These are phyloP conservation scores for Delitschia confertaspora DNA, from an alignment of 495 filamentous ascomycete genomes.

Conservation along the genomic window DNA sequence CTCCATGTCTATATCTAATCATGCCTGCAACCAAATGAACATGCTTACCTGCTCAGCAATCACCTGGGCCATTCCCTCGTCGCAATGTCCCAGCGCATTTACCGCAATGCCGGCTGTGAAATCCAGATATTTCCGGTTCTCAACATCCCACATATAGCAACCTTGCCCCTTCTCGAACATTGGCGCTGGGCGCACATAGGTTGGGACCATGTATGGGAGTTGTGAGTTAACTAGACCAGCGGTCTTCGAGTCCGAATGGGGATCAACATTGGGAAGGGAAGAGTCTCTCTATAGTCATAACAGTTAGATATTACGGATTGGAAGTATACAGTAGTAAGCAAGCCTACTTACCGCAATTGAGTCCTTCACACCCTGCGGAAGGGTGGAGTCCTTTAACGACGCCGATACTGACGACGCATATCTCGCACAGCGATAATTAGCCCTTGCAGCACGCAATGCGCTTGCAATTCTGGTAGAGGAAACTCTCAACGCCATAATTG, in stretches of 20 bases:
- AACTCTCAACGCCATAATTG: conserved; percentile 27
- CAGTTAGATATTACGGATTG: no score
- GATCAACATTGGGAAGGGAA: conserved; percentile 65
- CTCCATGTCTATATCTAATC: no score
- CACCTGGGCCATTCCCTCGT: conserved; percentile 60
- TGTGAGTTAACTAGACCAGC: conserved; percentile 63
- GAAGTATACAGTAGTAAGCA: neutral
- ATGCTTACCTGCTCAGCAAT: conserved; percentile 67
- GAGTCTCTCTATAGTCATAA: conserved; percentile 47
- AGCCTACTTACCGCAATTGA: conserved; percentile 31
- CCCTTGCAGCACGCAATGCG: conserved; percentile 9
- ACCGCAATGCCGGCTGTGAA: conserved; percentile 95
- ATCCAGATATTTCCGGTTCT: conserved; percentile 83
- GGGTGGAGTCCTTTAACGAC: conserved; percentile 31
- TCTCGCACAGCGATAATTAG: conserved; percentile 3
- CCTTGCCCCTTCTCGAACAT: conserved; percentile 83
- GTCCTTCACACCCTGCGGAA: conserved; percentile 30
- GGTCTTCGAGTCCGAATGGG: conserved; percentile 64
- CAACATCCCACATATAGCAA: conserved; percentile 80
- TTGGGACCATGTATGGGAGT: conserved; percentile 82
- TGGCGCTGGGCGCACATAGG: conserved; percentile 83
- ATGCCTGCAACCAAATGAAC: no score
- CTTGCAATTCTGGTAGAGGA: conserved; percentile 14
- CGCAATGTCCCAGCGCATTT: conserved; percentile 81
- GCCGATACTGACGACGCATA: conserved; percentile 32